Conservation (phyloP, 225 moss, liverwort and hornwort genomes). For the Pseudisothecium myosuroides region DNA sequence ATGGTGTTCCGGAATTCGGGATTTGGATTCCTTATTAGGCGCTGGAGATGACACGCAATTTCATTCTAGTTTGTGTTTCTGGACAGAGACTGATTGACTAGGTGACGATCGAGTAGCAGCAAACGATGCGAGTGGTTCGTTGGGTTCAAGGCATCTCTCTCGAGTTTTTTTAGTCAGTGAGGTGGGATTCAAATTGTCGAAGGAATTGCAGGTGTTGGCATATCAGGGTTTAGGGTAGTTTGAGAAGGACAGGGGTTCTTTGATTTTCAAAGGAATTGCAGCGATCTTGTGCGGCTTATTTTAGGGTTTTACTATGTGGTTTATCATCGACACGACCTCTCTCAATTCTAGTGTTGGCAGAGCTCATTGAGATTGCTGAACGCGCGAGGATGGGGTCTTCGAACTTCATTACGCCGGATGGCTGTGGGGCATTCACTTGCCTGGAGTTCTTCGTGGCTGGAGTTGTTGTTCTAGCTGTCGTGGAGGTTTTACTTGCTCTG, state of each 20-base stretch:
- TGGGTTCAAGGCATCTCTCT: not conserved
- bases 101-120: not conserved
- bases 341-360: not conserved
- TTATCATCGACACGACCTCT: not conserved
- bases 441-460: constrained; percentile 33
- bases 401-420: not conserved
- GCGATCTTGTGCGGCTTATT: not conserved
- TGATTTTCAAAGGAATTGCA: not conserved
- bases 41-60: not conserved
- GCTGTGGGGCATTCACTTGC: constrained; percentile 23
- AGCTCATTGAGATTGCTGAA: not conserved
- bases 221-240: not conserved
- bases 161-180: not conserved
- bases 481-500: constrained; percentile 20
- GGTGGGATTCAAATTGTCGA: not conserved
- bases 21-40: not conserved
- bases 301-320: not conserved
- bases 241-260: not conserved
- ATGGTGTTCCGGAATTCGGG: not conserved
- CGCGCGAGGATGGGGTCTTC: not conserved
- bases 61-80: not conserved
- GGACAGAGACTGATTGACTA: not conserved
- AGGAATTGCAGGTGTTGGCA: not conserved
- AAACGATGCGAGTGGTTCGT: not conserved
- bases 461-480: not conserved